phyloP scores from a whole-genome alignment of 1,284 basidiomycete species.

The Lignosus rhinocerotis region DNA sequence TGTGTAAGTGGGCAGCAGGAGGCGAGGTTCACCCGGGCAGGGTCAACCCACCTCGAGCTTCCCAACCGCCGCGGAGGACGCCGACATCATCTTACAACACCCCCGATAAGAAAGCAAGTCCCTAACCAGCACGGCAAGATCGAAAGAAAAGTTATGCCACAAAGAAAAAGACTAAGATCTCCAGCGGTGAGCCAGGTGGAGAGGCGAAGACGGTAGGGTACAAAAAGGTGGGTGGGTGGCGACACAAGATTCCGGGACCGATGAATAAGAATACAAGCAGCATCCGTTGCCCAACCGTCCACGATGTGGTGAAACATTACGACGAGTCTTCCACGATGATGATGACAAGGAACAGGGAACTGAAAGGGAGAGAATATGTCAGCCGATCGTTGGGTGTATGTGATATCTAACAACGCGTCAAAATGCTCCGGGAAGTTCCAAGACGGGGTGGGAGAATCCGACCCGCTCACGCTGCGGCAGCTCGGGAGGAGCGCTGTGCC shows the following conservation, averaged over 20 bases:
- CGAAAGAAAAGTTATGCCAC: constrained; percentile 16
- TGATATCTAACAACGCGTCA: constrained; percentile 22
- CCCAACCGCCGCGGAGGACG: constrained; percentile 18
- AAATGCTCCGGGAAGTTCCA: constrained; percentile 41
- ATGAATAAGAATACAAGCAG: constrained; percentile 26
- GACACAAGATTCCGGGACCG: constrained; percentile 14
- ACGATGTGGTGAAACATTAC: constrained; percentile 17
- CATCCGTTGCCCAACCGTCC: constrained; percentile 22
- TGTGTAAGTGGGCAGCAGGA: constrained; percentile 4
- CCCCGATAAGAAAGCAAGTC: constrained; percentile 11
- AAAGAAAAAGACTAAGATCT: constrained; percentile 15
- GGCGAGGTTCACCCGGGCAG: constrained; percentile 16
- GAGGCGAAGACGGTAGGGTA: neutral
- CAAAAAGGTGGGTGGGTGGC: constrained; percentile 3
- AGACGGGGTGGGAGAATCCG: constrained; percentile 39
- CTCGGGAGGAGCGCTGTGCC: constrained; percentile 43
- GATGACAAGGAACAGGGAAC: neutral
- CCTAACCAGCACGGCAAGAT: constrained; percentile 20
- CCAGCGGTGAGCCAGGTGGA: neutral
- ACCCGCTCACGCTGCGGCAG: constrained; percentile 33
- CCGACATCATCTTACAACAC: constrained; percentile 27
- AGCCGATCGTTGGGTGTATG: constrained; percentile 3
- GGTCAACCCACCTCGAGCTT: constrained; percentile 20
- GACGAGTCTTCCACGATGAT: constrained; percentile 11
- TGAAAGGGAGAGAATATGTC: constrained; percentile 3